Evolutionary conservation across 768 basidiomycete species (phyloP).

Genomic region (Nidularia pulvinata): DNA sequence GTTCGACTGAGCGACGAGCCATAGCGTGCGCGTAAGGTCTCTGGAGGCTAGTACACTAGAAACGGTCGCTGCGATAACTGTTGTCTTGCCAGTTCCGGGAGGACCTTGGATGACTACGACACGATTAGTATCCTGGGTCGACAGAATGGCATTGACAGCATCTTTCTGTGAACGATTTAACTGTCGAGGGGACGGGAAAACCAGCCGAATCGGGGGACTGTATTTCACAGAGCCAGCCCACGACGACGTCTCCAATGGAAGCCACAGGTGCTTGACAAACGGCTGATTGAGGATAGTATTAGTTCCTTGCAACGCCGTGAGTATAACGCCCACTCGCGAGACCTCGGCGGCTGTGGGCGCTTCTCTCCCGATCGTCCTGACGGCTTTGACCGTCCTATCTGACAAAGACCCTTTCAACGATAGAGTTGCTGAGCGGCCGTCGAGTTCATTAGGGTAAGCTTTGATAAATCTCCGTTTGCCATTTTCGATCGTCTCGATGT

Average conservation of each 20-base stretch:
- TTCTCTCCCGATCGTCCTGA: slow-evolving; percentile 48
- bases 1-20: slow-evolving; percentile 75
- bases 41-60: slow-evolving; percentile 26
- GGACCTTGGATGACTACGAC: slow-evolving; percentile 46
- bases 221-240: too few species aligned
- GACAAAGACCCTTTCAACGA: slow-evolving; percentile 15
- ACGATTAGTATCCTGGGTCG: slow-evolving; percentile 19
- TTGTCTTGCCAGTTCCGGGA: slow-evolving; percentile 67
- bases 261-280: slow-evolving; percentile 33
- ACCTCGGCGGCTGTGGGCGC: slow-evolving; percentile 46
- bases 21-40: slow-evolving; percentile 35
- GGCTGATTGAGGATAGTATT: slow-evolving; percentile 22
- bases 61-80: slow-evolving; percentile 54
- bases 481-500: too few species aligned
- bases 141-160: slow-evolving; percentile 31
- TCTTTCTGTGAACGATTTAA: slow-evolving; percentile 33
- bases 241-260: slow-evolving; percentile 11
- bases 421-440: slow-evolving; percentile 37
- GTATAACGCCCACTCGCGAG: slow-evolving; percentile 18
- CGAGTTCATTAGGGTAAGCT: too few species aligned
- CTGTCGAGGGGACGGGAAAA: slow-evolving; percentile 11
- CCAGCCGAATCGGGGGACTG: slow-evolving; percentile 7
- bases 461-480: too few species aligned
- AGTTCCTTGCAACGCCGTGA: slow-evolving; percentile 19
- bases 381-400: slow-evolving; percentile 22